Conservation (phyloP, 371 early-diverging fungal species). For the Mucor indicus region DNA sequence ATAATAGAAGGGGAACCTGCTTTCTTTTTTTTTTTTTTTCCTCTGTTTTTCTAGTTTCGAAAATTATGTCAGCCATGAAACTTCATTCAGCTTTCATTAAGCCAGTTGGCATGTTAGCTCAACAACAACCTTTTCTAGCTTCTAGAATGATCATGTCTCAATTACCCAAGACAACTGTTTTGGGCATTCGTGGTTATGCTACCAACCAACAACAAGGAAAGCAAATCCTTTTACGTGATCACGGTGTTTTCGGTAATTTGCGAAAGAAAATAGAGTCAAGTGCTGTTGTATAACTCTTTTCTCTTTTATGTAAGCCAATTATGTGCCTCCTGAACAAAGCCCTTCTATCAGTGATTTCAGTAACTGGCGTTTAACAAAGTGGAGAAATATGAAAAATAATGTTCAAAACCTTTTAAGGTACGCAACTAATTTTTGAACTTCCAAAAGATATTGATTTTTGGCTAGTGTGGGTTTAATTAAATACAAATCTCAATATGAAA, state of each 20-base stretch:
- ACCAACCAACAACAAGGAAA: constrained; percentile 21
- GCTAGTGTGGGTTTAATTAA: constrained; percentile 48
- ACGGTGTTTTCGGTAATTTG: constrained; percentile 46
- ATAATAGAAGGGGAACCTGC: no score
- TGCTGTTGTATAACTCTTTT: neutral
- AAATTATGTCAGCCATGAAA: no score
- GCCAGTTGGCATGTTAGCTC: no score
- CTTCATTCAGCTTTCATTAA: no score
- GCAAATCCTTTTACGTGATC: constrained; percentile 44
- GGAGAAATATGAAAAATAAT: constrained; percentile 48
- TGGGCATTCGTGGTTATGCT: constrained; percentile 23
- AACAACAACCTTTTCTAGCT: constrained; percentile 10
- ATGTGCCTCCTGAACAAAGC: constrained; percentile 45
- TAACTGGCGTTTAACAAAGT: constrained; percentile 48
- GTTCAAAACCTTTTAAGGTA: constrained; percentile 51
- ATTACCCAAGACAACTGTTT: constrained; percentile 13
- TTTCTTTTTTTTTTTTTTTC: no score
- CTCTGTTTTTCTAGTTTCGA: no score
- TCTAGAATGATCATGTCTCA: constrained; percentile 8
- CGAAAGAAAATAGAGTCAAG: no score
- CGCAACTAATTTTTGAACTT: neutral
- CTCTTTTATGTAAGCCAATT: constrained; percentile 31
- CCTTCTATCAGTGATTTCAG: constrained; percentile 46
- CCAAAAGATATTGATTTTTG: neutral
- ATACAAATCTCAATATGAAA: constrained; percentile 49